Base-by-base conservation (phyloP, 2,329 filamentous ascomycete species). In the Metarhizium anisopliae region DNA sequence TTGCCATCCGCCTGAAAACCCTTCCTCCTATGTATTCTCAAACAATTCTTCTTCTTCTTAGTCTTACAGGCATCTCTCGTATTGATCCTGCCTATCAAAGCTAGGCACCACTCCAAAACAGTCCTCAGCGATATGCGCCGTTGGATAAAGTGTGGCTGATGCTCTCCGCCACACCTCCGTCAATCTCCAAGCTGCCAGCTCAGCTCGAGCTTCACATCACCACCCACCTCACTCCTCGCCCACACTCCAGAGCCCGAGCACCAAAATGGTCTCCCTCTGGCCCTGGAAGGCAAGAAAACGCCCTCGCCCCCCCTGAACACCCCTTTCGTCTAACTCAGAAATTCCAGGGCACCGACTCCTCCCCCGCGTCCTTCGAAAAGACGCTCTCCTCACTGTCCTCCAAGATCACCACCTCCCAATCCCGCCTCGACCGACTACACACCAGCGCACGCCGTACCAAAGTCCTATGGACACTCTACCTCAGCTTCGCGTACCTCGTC, bases 311-410 rank as follows among this genome's bases (percentile, higher is more conserved):
- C 14, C 20, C 32, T 42, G 2, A 42, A 42, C 14, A 16, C 25
- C 4, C 25, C 25, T 42, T 42, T 2, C n/a, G 14, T 14, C 14
- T 18, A 16, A 42, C 13, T 18, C 3, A 2, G 20, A 45, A 45
- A 13, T 6, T n/a, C 47, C 20, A 95, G 90, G 82, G 83, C 72
- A 82, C 89, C 66, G 82, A 87, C 69, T 87, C 82, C 68, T 95
- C 92, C 61, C 87, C 94, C 30, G 92, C 91, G 53, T 89, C 87
- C 4, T 99, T 97, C 68, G 94, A 99, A 74, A 96, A 92, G 77
- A 84, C 87, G 2, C 84, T 99, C 35, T 89, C 90, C 10, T 79
- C 83, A 29, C 82, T 99, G 50, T 89, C 92, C 11, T 77, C 78
- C 53, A 96, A 94, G 74, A 96, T 99, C 70, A 79, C 86, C 45